These are phyloP conservation scores for Apiotrichum veenhuisii DNA, from an alignment of 1,284 basidiomycete species.

Conservation along the genomic window DNA sequence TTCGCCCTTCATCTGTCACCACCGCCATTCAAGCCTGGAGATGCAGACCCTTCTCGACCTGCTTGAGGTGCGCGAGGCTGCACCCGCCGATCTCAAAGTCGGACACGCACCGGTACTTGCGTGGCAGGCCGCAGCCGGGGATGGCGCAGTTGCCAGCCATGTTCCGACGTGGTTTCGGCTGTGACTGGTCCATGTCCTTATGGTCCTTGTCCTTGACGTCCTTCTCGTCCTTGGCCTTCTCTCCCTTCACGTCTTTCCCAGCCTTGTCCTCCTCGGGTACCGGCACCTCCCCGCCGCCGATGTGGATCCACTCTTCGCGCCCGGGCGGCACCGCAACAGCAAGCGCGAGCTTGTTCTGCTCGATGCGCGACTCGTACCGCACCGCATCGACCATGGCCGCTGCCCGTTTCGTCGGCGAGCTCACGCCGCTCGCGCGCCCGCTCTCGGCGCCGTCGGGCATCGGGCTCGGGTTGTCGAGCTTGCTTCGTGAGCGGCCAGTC, in stretches of 20 bases:
- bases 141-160: slow-evolving; percentile 51
- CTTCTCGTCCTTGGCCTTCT: not conserved
- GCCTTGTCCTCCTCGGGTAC: not conserved
- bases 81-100: slow-evolving; percentile 58
- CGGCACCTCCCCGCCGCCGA: not conserved
- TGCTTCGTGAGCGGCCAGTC: slow-evolving; percentile 61
- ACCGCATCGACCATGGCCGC: slow-evolving; percentile 7
- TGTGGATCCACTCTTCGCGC: slow-evolving; percentile 23
- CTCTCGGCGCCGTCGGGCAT: slow-evolving; percentile 27
- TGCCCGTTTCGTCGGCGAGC: slow-evolving; percentile 10
- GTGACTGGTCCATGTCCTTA: too few species aligned
- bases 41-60: slow-evolving; percentile 27
- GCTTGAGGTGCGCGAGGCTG: slow-evolving; percentile 52
- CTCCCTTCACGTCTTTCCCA: not conserved
- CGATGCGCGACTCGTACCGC: slow-evolving; percentile 11
- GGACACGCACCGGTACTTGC: slow-evolving; percentile 58
- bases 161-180: too few species aligned
- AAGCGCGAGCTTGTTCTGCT: slow-evolving; percentile 19
- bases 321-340: slow-evolving; percentile 29
- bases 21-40: not conserved
- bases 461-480: slow-evolving; percentile 57
- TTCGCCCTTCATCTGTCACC: not conserved
- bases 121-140: slow-evolving; percentile 51
- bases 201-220: not conserved
- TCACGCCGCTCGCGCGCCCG: slow-evolving; percentile 3